Conservation (phyloP, 257 asterid species). For the Catharanthus roseus region DNA sequence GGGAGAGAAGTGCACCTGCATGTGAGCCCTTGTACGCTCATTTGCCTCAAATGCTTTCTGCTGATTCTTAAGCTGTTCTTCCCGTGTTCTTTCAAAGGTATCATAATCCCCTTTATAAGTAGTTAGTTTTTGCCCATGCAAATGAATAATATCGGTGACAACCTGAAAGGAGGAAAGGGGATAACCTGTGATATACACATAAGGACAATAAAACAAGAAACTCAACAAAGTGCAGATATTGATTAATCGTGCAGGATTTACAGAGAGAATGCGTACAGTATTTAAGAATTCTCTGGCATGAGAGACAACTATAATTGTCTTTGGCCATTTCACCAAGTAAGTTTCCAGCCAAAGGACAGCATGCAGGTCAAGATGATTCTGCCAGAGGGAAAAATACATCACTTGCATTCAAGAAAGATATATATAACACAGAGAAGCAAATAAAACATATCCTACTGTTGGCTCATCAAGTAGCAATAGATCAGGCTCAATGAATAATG, state of each 20-base stretch:
- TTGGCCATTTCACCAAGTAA: slow-evolving; percentile 96
- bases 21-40: slow-evolving; percentile 84
- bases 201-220: slow-evolving; percentile 5
- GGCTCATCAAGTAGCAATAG: slow-evolving; percentile 94
- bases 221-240: neutral
- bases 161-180: slow-evolving; percentile 45
- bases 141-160: slow-evolving; percentile 88
- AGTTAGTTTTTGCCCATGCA: slow-evolving; percentile 69
- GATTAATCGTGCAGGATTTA: neutral
- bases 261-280: slow-evolving; percentile 45
- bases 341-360: slow-evolving; percentile 97
- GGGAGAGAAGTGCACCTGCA: slow-evolving; percentile 59
- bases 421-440: slow-evolving; percentile 11
- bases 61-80: slow-evolving; percentile 80
- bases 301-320: slow-evolving; percentile 94
- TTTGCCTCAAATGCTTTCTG: slow-evolving; percentile 89
- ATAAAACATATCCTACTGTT: slow-evolving; percentile 47
- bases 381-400: slow-evolving; percentile 28
- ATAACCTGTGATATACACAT: neutral
- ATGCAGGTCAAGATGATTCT: slow-evolving; percentile 99
- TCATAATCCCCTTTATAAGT: slow-evolving; percentile 84
- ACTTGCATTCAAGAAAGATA: slow-evolving; percentile 3
- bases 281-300: slow-evolving; percentile 98
- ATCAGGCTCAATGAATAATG: slow-evolving; percentile 95
- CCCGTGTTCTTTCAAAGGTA: slow-evolving; percentile 88